Percentiles rank a stretch among this genome's conserved stretches.
phyloP scores from a whole-genome alignment of 805 yeast genomes.

The Monosporozyma unispora region DNA sequence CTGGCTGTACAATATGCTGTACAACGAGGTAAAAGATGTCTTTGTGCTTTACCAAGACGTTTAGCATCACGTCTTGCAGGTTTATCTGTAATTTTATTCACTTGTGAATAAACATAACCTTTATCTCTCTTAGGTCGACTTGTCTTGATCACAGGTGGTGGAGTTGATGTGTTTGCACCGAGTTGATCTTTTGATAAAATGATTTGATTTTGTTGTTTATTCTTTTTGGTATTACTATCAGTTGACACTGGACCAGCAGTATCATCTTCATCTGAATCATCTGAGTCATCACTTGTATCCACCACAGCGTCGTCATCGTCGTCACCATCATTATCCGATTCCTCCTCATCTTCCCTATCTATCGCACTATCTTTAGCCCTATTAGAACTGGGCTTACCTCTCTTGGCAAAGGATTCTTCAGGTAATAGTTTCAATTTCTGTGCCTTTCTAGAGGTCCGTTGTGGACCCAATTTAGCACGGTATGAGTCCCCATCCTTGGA shows the following conservation, averaged over 20 bases:
- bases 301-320: constrained; percentile 8
- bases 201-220: not conserved
- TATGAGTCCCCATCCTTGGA: not conserved
- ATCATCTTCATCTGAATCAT: not conserved
- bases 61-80: constrained; percentile 93
- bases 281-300: constrained; percentile 12
- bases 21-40: constrained; percentile 82
- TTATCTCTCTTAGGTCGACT: not conserved
- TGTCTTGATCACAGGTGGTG: not conserved
- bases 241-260: not conserved
- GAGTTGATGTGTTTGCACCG: not conserved
- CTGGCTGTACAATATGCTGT: constrained; percentile 97
- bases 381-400: not conserved
- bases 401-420: constrained; percentile 36
- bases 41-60: constrained; percentile 64
- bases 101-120: constrained; percentile 71
- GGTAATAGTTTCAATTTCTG: constrained; percentile 69
- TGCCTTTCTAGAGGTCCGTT: constrained; percentile 63
- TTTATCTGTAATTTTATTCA: constrained; percentile 70
- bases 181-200: not conserved
- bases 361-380: not conserved
- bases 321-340: not conserved
- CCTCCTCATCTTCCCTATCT: not conserved
- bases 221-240: not conserved
- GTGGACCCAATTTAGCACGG: constrained; percentile 39